Conservation (phyloP, 495 filamentous ascomycete genomes). For the Penicillium pulvis region DNA sequence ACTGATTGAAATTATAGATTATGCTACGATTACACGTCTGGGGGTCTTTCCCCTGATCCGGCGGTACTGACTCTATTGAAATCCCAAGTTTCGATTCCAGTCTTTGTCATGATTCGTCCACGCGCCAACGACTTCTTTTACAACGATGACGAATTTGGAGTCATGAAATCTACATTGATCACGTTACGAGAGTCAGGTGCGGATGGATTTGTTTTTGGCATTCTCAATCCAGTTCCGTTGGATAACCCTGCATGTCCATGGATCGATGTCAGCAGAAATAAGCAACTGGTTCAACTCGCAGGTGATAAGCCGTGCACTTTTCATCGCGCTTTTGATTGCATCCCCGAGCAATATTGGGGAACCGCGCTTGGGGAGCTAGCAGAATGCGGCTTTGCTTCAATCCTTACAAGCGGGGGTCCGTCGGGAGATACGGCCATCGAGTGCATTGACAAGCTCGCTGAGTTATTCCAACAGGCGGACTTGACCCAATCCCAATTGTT, state of each 20-base stretch:
- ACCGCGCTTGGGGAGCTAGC: constrained; percentile 35
- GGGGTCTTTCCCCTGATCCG: constrained; percentile 26
- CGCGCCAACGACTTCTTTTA: constrained; percentile 45
- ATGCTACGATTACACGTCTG: constrained; percentile 37
- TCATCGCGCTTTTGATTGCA: constrained; percentile 54
- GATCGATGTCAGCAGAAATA: constrained; percentile 42
- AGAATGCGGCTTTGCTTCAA: constrained; percentile 43
- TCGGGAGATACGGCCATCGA: constrained; percentile 22
- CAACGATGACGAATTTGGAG: constrained; percentile 33
- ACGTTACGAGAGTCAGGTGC: constrained; percentile 35
- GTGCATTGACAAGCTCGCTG: constrained; percentile 18
- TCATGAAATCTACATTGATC: constrained; percentile 42
- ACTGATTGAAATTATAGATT: constrained; percentile 20
- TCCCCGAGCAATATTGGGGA: constrained; percentile 30
- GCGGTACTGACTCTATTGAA: constrained; percentile 21
- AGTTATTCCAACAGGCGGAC: constrained; percentile 9
- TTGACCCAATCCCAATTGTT: neutral
- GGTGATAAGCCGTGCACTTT: constrained; percentile 52
- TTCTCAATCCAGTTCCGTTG: constrained; percentile 24
- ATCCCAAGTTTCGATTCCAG: constrained; percentile 37
- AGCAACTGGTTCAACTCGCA: constrained; percentile 41
- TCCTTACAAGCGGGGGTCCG: constrained; percentile 52
- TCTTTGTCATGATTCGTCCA: constrained; percentile 55
- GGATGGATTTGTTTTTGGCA: constrained; percentile 55
- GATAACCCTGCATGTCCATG: constrained; percentile 3